Conservation (phyloP, 2,329 filamentous ascomycete genomes). For the Bimuria novae-zelandiae region DNA sequence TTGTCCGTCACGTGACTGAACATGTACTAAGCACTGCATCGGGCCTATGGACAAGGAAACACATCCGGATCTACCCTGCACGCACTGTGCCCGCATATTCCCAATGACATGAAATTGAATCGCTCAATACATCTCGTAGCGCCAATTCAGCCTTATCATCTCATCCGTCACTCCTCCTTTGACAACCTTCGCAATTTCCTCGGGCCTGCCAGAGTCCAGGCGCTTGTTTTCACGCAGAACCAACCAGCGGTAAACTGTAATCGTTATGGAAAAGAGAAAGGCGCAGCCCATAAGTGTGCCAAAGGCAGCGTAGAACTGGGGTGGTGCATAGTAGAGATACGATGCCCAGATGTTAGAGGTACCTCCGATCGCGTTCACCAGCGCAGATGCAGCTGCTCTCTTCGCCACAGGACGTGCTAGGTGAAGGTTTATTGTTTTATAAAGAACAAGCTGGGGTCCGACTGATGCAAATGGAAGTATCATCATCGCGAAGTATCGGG, state of each 20-base stretch:
- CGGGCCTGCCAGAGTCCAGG: conserved; percentile 23
- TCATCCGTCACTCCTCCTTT: conserved; percentile 28
- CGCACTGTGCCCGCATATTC: no score
- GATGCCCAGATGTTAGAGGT: conserved; percentile 29
- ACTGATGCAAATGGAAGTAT: conserved; percentile 27
- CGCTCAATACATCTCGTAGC: conserved; percentile 28
- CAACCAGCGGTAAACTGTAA: conserved; percentile 27
- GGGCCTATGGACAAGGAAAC: no score
- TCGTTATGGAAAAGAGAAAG: conserved; percentile 21
- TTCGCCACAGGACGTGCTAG: conserved; percentile 26
- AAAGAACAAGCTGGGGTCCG: conserved; percentile 26
- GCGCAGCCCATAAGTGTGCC: conserved; percentile 29
- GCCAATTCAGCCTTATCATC: conserved; percentile 26
- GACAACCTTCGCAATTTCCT: conserved; percentile 27
- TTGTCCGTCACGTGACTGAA: no score
- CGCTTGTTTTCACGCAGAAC: conserved; percentile 27
- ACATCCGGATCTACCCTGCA: no score
- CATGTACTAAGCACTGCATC: no score
- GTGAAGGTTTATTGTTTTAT: conserved; percentile 30
- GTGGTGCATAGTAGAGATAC: conserved; percentile 29
- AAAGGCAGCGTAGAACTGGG: conserved; percentile 28
- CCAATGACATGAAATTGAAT: neutral
- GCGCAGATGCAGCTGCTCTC: conserved; percentile 25
- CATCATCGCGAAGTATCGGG: conserved; percentile 41
- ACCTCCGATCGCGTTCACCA: conserved; percentile 27